A percentile compares a stretch with the other conserved stretches of the same genome.
These are phyloP conservation scores for Asclepias syriaca DNA, from an alignment of 257 asterid species.

Conservation along the genomic window DNA sequence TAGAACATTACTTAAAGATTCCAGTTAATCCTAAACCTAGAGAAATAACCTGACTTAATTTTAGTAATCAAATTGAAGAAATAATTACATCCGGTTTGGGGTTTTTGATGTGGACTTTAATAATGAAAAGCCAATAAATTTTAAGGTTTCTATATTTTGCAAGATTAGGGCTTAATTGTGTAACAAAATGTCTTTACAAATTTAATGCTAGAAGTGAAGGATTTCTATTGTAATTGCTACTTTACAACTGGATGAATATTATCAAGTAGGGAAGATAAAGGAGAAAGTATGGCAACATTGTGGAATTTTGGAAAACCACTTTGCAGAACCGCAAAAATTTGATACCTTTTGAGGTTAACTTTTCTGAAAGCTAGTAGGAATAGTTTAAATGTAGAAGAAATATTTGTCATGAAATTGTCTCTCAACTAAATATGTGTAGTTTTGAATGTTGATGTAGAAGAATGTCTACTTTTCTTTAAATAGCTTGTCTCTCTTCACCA, in stretches of 20 bases:
- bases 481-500: background rate
- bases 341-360: background rate
- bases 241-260: background rate
- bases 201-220: background rate
- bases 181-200: background rate
- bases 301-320: background rate
- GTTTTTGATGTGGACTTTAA: background rate
- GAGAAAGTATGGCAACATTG: background rate
- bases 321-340: background rate
- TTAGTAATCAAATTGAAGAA: background rate
- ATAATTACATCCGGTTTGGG: background rate
- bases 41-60: background rate
- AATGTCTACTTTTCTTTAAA: background rate
- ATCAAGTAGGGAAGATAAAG: background rate
- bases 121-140: background rate
- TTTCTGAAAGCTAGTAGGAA: background rate
- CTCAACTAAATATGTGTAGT: background rate
- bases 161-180: background rate
- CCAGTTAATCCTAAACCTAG: background rate
- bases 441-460: background rate
- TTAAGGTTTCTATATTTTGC: background rate
- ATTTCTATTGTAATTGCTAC: background rate
- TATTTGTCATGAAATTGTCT: background rate
- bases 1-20: background rate
- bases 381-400: background rate